A percentile compares a stretch with the other conserved stretches of the same genome.
phyloP scores from a whole-genome alignment of 106 monocot species.

The Dendrobium nobile region DNA sequence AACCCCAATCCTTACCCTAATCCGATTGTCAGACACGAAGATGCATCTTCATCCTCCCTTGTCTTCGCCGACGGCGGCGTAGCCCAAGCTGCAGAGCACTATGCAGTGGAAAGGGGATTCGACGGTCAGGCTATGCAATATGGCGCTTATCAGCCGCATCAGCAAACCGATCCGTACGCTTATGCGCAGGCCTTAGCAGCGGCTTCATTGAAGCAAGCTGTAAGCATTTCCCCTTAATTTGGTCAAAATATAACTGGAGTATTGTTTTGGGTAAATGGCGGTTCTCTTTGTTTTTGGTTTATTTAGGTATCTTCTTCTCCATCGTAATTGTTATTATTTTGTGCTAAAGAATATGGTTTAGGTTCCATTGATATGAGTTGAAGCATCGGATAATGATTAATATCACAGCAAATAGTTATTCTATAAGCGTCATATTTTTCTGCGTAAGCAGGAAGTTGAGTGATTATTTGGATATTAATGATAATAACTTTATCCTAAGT shows the following conservation, averaged over 20 bases:
- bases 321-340: too few relatives aligned
- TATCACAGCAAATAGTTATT: background rate
- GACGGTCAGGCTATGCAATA: background rate
- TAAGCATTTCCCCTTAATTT: background rate
- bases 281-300: background rate
- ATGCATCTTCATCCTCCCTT: background rate
- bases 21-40: background rate
- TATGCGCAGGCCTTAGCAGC: background rate
- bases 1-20: slow-evolving; percentile 1
- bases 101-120: background rate
- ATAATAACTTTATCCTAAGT: background rate
- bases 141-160: background rate
- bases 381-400: background rate
- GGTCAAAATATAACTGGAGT: background rate
- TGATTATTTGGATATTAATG: background rate
- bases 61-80: background rate
- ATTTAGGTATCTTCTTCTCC: background rate
- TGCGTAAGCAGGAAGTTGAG: background rate
- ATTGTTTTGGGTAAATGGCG: background rate
- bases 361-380: background rate
- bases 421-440: background rate
- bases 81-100: background rate
- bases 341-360: too few relatives aligned
- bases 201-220: background rate
- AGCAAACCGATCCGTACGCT: background rate